Conservation (phyloP, 1,139 yeast species). For the Petasospora fabianii region DNA sequence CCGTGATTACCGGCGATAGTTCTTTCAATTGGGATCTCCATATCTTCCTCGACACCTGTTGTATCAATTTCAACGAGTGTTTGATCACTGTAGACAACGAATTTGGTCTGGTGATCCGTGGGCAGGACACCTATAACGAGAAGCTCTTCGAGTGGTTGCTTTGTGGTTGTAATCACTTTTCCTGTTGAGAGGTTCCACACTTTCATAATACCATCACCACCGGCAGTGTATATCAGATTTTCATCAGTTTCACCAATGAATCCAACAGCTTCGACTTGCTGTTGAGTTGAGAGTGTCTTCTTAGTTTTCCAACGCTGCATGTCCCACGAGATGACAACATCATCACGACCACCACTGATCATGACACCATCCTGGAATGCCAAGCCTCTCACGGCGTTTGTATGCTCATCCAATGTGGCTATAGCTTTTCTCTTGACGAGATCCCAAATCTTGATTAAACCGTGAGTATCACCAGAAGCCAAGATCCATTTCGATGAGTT, state of each 20-base stretch:
- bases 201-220: constrained; percentile 64
- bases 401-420: constrained; percentile 68
- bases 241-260: constrained; percentile 36
- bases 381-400: constrained; percentile 82
- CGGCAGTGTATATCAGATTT: constrained; percentile 77
- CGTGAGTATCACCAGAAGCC: constrained; percentile 86
- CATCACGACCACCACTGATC: constrained; percentile 88
- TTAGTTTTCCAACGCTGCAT: constrained; percentile 50
- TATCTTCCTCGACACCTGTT: constrained; percentile 27
- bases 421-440: constrained; percentile 72
- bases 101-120: constrained; percentile 31
- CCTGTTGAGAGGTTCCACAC: constrained; percentile 51
- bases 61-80: constrained; percentile 58
- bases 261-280: constrained; percentile 80
- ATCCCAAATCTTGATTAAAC: constrained; percentile 85
- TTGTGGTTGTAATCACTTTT: constrained; percentile 66
- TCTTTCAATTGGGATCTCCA: constrained; percentile 41
- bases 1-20: constrained; percentile 93
- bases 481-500: constrained; percentile 73
- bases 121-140: constrained; percentile 57
- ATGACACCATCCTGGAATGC: constrained; percentile 62
- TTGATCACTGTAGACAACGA: constrained; percentile 73
- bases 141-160: constrained; percentile 63
- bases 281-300: constrained; percentile 68
- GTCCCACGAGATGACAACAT: constrained; percentile 57